A percentile compares a stretch with the other conserved stretches of the same genome.
phyloP scores from a whole-genome alignment of 2,329 filamentous ascomycete genomes.

The Rhynchosporium secalis region DNA sequence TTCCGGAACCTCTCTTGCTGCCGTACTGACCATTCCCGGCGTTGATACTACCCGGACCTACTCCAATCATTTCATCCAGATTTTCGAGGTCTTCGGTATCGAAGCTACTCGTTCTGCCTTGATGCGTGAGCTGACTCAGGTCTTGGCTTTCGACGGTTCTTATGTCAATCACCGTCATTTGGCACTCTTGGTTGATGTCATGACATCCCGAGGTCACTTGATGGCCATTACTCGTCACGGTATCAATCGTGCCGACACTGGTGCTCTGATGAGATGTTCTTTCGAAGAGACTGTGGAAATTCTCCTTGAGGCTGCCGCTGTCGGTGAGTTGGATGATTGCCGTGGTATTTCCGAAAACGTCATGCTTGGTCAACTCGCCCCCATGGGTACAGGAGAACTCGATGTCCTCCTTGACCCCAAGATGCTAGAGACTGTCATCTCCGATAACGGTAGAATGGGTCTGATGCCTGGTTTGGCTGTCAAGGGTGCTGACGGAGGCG shows the following conservation, averaged over 20 bases:
- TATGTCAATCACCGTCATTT: constrained; percentile 99
- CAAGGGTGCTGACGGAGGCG: constrained; percentile 77
- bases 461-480: constrained; percentile 77
- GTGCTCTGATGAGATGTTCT: constrained; percentile 97
- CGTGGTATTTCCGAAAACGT: constrained; percentile 98
- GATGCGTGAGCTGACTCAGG: constrained; percentile 83
- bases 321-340: constrained; percentile 95
- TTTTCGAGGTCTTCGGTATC: constrained; percentile 93
- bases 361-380: constrained; percentile 95
- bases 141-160: constrained; percentile 96
- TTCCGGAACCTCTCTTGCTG: constrained; percentile 80
- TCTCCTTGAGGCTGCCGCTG: constrained; percentile 89
- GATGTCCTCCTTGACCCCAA: constrained; percentile 90
- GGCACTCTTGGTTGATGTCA: constrained; percentile 91
- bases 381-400: constrained; percentile 95
- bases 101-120: constrained; percentile 88
- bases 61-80: constrained; percentile 93
- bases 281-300: constrained; percentile 99
- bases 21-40: constrained; percentile 82
- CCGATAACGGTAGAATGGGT: constrained; percentile 84
- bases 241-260: constrained; percentile 97
- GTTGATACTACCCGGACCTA: constrained; percentile 85
- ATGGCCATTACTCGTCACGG: constrained; percentile 97
- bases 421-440: constrained; percentile 94
- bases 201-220: constrained; percentile 92